These are phyloP conservation scores for Cyclotella kingstonii DNA, from an alignment of 108 stramenopile genomes.

Conservation along the genomic window DNA sequence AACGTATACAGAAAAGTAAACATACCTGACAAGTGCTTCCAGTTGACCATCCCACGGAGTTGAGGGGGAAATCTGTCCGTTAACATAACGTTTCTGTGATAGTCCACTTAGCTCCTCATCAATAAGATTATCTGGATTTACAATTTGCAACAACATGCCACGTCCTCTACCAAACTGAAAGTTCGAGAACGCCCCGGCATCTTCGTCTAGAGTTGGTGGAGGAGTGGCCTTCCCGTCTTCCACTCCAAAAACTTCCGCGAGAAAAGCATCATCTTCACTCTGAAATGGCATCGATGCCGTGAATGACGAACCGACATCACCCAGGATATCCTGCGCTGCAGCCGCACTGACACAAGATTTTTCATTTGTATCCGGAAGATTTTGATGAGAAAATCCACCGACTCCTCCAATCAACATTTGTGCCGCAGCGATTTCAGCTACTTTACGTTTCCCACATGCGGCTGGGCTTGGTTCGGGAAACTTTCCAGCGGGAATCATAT, in stretches of 20 bases:
- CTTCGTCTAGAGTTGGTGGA: constrained; percentile 2
- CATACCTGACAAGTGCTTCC: constrained; percentile 72
- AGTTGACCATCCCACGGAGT: constrained; percentile 89
- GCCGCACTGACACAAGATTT: constrained; percentile 13
- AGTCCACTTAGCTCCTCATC: constrained; percentile 28
- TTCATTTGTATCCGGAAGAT: constrained; percentile 4
- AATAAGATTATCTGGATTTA: constrained; percentile 76
- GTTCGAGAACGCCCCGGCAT: no score
- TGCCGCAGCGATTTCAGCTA: constrained; percentile 83
- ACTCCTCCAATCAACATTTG: constrained; percentile 80
- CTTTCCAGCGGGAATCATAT: constrained; percentile 41
- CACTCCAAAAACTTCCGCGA: constrained; percentile 2
- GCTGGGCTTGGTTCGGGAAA: constrained; percentile 88
- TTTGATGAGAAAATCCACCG: constrained; percentile 10
- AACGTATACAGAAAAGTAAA: background rate
- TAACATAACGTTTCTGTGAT: constrained; percentile 24
- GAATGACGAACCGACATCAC: background rate
- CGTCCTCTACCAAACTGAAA: constrained; percentile 6
- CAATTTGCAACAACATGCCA: constrained; percentile 74
- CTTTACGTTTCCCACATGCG: constrained; percentile 82
- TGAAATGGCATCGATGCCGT: background rate
- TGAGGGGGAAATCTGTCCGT: constrained; percentile 59
- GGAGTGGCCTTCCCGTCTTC: constrained; percentile 26
- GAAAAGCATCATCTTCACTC: constrained; percentile 3
- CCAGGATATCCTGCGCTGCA: background rate